Evolutionary conservation across 257 asterid genomes (phyloP), one percentile per base, ranked within the genome.

Genomic region (Solanum phureja): DNA sequence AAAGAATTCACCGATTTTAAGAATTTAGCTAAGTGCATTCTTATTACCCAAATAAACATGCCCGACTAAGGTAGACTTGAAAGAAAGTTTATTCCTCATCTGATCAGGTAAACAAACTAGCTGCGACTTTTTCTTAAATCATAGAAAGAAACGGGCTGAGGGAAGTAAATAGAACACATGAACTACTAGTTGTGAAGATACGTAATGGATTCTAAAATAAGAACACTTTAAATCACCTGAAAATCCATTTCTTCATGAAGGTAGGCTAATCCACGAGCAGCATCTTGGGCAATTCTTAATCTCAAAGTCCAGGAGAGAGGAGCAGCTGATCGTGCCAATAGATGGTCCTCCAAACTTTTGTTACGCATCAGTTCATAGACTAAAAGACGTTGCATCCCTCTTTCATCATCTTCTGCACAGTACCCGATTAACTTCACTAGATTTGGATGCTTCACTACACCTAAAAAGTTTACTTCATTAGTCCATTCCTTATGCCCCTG

Each of bases 401-500:
- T 93, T 66, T 97, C 99, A 56, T 94, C 98, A 35, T 97, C 98
- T 81, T 93, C 99, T 2, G 99, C 99, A 88, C 99, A 97, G 86
- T 95, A 97, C 38, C 99, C 99, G 11, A 97, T 91, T 82, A 97
- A 68, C 92, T 93, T 97, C 10, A 97, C 99, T 35, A 97, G 98
- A 91, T 97, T 97, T 5, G 96, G 98, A 88, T 95, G 98, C 40
- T 95, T 91, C 35, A 95, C 94, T 18, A 97, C 95, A 35, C 98
- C 99, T 88, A 97, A 88, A 83, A 92, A 93, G 87, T 94, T 94
- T 77, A 97, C 98, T 89, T 97, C 99, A 88, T 94, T 95, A 89
- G 94, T 94, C 99, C 99, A 97, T 87, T 97, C 98, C 92, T 94
- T 95, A 89, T 97, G 98, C 96, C 99, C 99, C 99, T 96, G 99